These are phyloP conservation scores for Penicillium arizonense DNA, from an alignment of 495 filamentous ascomycete genomes.

Conservation along the genomic window DNA sequence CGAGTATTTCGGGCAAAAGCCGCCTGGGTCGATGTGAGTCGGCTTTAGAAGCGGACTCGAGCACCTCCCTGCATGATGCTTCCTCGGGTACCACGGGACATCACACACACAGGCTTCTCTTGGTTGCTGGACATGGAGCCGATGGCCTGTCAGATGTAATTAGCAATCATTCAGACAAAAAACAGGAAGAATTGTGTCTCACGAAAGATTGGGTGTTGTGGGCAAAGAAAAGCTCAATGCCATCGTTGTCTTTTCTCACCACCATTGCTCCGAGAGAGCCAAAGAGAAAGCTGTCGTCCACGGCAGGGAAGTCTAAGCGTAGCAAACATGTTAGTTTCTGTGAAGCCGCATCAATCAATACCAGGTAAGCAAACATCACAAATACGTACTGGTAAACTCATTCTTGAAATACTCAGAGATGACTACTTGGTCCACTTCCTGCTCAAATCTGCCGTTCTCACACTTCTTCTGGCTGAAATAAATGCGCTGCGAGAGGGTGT, in stretches of 20 bases:
- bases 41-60: not conserved
- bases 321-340: conserved; percentile 15
- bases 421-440: conserved; percentile 68
- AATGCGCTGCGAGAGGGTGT: conserved; percentile 72
- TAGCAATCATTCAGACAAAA: not conserved
- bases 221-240: conserved; percentile 77
- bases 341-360: not conserved
- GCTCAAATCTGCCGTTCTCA: conserved; percentile 56
- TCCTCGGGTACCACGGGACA: conserved; percentile 65
- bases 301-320: conserved; percentile 66
- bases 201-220: conserved; percentile 93
- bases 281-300: conserved; percentile 63
- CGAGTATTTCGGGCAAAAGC: not conserved
- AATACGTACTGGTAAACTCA: conserved; percentile 70
- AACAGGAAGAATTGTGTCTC: conserved; percentile 13
- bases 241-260: conserved; percentile 71
- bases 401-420: conserved; percentile 67
- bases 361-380: not conserved
- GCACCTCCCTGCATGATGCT: conserved; percentile 43
- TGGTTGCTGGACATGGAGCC: conserved; percentile 83
- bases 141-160: conserved; percentile 54
- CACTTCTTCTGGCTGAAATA: conserved; percentile 63
- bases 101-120: conserved; percentile 66
- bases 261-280: conserved; percentile 82
- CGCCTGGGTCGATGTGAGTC: not conserved